These are phyloP conservation scores for Kluyveromyces wickerhamii DNA, from an alignment of 805 yeast genomes.

Conservation along the genomic window DNA sequence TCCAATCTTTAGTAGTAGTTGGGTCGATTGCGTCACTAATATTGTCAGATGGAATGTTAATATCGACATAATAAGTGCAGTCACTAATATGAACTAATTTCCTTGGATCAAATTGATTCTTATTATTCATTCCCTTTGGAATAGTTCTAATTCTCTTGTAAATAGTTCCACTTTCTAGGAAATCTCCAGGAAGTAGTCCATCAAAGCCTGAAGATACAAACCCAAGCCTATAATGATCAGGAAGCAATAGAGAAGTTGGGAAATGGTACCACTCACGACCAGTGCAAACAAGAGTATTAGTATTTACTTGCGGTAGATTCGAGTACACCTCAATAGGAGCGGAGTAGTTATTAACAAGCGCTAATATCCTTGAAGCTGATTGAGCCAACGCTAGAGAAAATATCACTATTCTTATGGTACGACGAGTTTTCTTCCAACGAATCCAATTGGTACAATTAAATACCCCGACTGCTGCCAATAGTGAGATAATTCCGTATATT, in stretches of 20 bases:
- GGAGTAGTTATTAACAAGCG: conserved; percentile 57
- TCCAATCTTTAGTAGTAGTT: conserved; percentile 36
- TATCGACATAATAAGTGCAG: conserved; percentile 71
- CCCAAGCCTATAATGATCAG: conserved; percentile 50
- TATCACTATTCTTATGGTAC: conserved; percentile 14
- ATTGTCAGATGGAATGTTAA: conserved; percentile 39
- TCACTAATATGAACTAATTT: conserved; percentile 40
- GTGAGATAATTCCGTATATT: conserved; percentile 58
- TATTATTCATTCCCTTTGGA: conserved; percentile 68
- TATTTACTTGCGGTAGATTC: conserved; percentile 27
- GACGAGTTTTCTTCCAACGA: conserved; percentile 3
- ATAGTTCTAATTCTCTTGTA: conserved; percentile 36
- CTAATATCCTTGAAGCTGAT: conserved; percentile 47
- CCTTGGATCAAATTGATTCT: conserved; percentile 54
- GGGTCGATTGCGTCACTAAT: conserved; percentile 37
- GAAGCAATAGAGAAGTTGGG: conserved; percentile 81
- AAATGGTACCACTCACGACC: conserved; percentile 94
- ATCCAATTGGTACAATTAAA: conserved; percentile 12
- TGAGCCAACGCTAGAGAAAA: conserved; percentile 9
- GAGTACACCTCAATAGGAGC: conserved; percentile 62
- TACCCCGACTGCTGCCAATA: conserved; percentile 52
- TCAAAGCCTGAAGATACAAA: conserved; percentile 74
- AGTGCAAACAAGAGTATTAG: conserved; percentile 57
- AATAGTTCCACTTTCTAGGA: conserved; percentile 38
- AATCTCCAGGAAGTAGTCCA: conserved; percentile 86